Evolutionary conservation across 2,329 filamentous ascomycete genomes (phyloP), one percentile per base, ranked within the genome.

Genomic region (Huntiella abstrusa): DNA sequence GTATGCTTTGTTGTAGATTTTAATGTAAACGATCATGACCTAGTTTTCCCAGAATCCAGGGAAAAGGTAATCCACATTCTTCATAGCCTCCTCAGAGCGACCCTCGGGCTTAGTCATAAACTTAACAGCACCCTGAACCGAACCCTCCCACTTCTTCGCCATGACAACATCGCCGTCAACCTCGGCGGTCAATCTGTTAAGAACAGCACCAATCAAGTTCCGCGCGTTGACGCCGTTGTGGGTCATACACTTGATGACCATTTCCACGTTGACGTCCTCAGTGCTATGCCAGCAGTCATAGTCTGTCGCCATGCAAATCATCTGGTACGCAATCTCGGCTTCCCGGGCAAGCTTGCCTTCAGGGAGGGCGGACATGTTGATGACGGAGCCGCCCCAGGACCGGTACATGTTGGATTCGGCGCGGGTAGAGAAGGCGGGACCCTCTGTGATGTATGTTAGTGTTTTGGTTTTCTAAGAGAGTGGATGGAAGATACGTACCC

Each of bases 261-360:
- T 93, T 62, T 87, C 83, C 16, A 98, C 91, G 51, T 86, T 87
- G 52, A 98, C 91, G 53, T 83, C 83, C 49, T 77, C 81, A 42
- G 73, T 73, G 15, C 73, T 77, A 59, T 87, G 82, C 91, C 91
- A 98, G 75, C 88, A 96, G 68, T 98, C 91, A 62, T 98, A 98
- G 68, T 98, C 91, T 22, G 91, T 98, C 33, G 85, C 84, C 91
- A 98, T 98, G 70, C 88, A 94, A 58, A 98, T 93, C 75, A 95
- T 92, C 67, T 93, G 86, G 64, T 96, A 96, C 33, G 81, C 82
- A 55, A 98, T 82, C 68, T 98, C 91, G 17, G 91, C 91, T 67
- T 98, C 91, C 46, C 84, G 79, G 7, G 91, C 91, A 15, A 98
- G 77, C 70, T 98, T 98, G 43, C 88, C 83, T 66, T 98, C 91